These are phyloP conservation scores for Fistulina hepatica DNA, from an alignment of 1,284 basidiomycete genomes.

Conservation along the genomic window DNA sequence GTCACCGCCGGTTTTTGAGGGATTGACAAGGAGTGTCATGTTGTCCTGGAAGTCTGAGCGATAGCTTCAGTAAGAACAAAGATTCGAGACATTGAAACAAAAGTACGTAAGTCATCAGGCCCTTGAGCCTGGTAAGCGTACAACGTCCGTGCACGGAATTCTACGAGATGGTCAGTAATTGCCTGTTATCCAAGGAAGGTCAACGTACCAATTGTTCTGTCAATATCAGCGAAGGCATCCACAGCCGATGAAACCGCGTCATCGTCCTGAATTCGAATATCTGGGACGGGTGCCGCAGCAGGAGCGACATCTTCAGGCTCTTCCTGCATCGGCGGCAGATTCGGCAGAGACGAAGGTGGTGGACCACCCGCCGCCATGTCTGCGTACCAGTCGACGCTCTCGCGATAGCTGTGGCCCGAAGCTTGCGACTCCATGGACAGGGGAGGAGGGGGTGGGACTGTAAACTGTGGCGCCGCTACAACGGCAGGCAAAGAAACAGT, in stretches of 20 bases:
- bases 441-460: constrained; percentile 6
- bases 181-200: constrained; percentile 3
- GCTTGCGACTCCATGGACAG: not conserved
- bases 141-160: constrained; percentile 66
- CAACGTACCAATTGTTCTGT: constrained; percentile 48
- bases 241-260: constrained; percentile 21
- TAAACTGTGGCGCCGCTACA: constrained; percentile 22
- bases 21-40: constrained; percentile 68
- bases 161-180: constrained; percentile 25
- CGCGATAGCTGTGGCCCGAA: constrained; percentile 41
- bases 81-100: constrained; percentile 25
- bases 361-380: constrained; percentile 57
- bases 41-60: constrained; percentile 76
- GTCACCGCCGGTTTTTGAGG: constrained; percentile 73
- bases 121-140: constrained; percentile 81
- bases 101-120: constrained; percentile 78
- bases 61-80: too few species aligned
- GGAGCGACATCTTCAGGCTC: constrained; percentile 26
- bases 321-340: constrained; percentile 49
- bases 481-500: constrained; percentile 17
- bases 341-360: constrained; percentile 37
- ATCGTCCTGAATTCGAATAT: constrained; percentile 46
- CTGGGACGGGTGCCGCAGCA: constrained; percentile 30
- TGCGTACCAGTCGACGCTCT: constrained; percentile 88
- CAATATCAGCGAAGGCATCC: constrained; percentile 70